Percentiles rank a stretch among this genome's conserved stretches.
These are phyloP conservation scores for Wallacemonas collosoma DNA, from an alignment of 208 protist species.

Conservation along the genomic window DNA sequence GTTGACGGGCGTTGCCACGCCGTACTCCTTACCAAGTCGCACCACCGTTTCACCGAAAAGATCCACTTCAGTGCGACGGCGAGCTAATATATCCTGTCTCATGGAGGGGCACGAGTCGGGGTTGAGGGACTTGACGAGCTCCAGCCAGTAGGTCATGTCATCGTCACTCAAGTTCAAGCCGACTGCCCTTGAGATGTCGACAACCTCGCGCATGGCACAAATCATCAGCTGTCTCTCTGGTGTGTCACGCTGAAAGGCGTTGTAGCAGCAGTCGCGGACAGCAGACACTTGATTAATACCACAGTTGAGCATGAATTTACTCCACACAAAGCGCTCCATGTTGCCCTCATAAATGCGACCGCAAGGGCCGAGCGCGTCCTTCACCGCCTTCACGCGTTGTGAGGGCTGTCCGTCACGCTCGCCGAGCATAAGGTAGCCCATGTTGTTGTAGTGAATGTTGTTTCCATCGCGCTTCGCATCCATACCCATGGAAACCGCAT, in stretches of 20 bases:
- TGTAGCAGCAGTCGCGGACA: constrained; percentile 19
- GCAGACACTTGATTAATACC: constrained; percentile 23
- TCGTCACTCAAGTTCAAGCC: constrained; percentile 22
- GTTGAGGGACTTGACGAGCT: constrained; percentile 13
- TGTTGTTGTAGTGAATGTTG: constrained; percentile 19
- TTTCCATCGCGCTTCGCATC: constrained; percentile 21
- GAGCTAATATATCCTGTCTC: constrained; percentile 20
- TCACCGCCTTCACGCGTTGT: constrained; percentile 7
- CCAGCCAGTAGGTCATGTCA: constrained; percentile 23
- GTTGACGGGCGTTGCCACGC: constrained; percentile 16
- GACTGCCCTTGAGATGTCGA: constrained; percentile 13
- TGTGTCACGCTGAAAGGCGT: constrained; percentile 6
- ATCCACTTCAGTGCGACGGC: constrained; percentile 23
- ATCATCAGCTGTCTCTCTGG: constrained; percentile 16
- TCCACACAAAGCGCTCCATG: constrained; percentile 17
- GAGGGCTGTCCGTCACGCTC: constrained; percentile 20
- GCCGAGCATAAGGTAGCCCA: constrained; percentile 24
- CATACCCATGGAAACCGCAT: constrained; percentile 21
- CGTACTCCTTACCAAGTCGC: constrained; percentile 24
- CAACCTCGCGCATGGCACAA: constrained; percentile 25
- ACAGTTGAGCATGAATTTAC: constrained; percentile 28
- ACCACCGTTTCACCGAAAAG: constrained; percentile 26
- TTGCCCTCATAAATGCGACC: constrained; percentile 19
- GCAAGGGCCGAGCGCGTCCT: background rate
- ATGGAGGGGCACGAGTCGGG: constrained; percentile 23